Conservation (phyloP, 2,329 filamentous ascomycete species). For the Pseudophaeomoniella oleicola region DNA sequence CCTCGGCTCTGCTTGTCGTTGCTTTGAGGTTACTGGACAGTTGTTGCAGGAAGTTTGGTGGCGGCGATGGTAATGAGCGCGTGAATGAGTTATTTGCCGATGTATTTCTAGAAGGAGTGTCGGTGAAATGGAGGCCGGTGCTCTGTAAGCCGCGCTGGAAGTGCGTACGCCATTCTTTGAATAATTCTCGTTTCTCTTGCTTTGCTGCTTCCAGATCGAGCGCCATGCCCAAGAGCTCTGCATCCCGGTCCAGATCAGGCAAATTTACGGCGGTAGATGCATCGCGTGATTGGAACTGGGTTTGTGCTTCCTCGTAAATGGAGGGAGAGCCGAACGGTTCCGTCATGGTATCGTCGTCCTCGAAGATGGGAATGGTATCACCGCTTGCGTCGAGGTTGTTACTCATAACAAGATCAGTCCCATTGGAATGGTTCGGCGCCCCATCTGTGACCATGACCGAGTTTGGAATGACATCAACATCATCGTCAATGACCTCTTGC, state of each 20-base stretch:
- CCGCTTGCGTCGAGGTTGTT: slow-evolving; percentile 3
- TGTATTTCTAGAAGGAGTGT: slow-evolving; percentile 6
- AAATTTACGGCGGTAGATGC: slow-evolving; percentile 10
- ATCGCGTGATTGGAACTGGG: slow-evolving; percentile 5
- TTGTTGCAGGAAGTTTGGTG: slow-evolving; percentile 22
- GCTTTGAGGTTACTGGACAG: slow-evolving; percentile 21
- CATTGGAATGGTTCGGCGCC: neutral
- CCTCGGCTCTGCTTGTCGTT: slow-evolving; percentile 21
- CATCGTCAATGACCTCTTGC: slow-evolving; percentile 1
- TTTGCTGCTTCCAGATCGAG: slow-evolving; percentile 23
- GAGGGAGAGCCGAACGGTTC: neutral
- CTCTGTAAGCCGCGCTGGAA: slow-evolving; percentile 10
- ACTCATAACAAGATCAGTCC: too few species aligned
- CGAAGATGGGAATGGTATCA: slow-evolving; percentile 11
- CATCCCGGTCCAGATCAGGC: slow-evolving; percentile 7
- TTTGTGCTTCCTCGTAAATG: slow-evolving; percentile 4
- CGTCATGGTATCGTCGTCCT: slow-evolving; percentile 7
- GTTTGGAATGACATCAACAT: neutral
- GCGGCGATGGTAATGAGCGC: slow-evolving; percentile 18
- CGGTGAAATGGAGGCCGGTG: slow-evolving; percentile 10
- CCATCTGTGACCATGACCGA: neutral
- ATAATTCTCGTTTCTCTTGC: slow-evolving; percentile 23
- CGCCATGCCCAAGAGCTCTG: slow-evolving; percentile 16
- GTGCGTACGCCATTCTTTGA: slow-evolving; percentile 22
- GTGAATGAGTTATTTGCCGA: slow-evolving; percentile 5